Evolutionary conservation across 2,329 filamentous ascomycete species (phyloP).

Genomic region (Dissoconium aciculare): DNA sequence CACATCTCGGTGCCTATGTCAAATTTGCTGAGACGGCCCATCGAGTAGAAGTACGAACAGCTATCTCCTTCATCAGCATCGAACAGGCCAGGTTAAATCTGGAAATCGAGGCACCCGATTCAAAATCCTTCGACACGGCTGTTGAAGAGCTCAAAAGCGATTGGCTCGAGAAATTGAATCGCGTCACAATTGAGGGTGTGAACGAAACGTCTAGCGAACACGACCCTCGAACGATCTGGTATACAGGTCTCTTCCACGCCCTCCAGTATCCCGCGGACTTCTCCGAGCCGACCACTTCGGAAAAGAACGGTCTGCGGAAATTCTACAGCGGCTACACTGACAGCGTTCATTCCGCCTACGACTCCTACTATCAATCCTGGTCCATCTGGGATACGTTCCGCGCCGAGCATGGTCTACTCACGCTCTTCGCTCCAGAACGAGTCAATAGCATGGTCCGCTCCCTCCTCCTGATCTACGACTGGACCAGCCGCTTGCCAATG

Average conservation of each 20-base stretch:
- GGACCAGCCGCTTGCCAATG: constrained; percentile 34
- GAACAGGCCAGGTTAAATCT: constrained; percentile 34
- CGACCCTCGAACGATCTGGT: constrained; percentile 33
- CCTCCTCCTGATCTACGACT: constrained; percentile 33
- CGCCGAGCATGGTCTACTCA: constrained; percentile 33
- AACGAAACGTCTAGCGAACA: constrained; percentile 29
- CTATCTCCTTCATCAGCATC: constrained; percentile 34
- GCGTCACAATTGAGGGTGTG: constrained; percentile 30
- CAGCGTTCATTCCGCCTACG: constrained; percentile 27
- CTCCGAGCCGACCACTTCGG: constrained; percentile 28
- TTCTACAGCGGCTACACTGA: constrained; percentile 37
- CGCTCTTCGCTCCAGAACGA: constrained; percentile 33
- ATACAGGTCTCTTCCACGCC: constrained; percentile 33
- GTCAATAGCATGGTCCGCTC: constrained; percentile 36
- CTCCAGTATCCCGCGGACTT: constrained; percentile 36
- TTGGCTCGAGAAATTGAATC: constrained; percentile 34
- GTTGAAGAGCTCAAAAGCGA: constrained; percentile 28
- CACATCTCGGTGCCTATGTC: constrained; percentile 29
- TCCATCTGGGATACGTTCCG: constrained; percentile 38
- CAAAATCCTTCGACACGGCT: constrained; percentile 25
- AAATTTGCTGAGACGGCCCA: constrained; percentile 21
- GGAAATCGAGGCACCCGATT: constrained; percentile 29
- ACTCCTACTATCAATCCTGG: constrained; percentile 38
- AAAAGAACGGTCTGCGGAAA: constrained; percentile 13
- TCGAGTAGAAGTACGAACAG: constrained; percentile 33